Evolutionary conservation across 2,329 filamentous ascomycete genomes (phyloP).

Genomic region (Colletotrichum limetticola): DNA sequence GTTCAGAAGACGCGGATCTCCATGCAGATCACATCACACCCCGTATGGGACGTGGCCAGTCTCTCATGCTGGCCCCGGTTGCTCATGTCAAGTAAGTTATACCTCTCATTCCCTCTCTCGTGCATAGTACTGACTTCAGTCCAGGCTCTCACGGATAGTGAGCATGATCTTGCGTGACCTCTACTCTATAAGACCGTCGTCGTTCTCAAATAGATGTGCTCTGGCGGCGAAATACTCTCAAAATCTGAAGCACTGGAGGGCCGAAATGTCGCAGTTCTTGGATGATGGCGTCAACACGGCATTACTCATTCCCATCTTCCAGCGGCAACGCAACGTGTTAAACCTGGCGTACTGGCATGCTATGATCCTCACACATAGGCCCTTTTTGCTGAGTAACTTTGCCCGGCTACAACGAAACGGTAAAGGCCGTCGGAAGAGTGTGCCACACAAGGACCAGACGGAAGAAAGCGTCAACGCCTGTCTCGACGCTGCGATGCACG

Average conservation of each 20-base stretch:
- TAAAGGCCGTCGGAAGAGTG: constrained; percentile 13
- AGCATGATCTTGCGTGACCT: constrained; percentile 47
- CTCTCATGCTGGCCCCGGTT: constrained; percentile 47
- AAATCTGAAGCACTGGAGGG: constrained; percentile 48
- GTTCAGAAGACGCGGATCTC: constrained; percentile 59
- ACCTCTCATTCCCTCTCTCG: not conserved
- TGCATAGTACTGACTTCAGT: not conserved
- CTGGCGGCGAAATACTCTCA: constrained; percentile 43
- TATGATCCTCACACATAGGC: constrained; percentile 51
- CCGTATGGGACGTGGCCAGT: constrained; percentile 34
- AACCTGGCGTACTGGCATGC: constrained; percentile 56
- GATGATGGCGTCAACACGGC: constrained; percentile 49
- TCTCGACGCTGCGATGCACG: constrained; percentile 51
- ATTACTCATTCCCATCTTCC: constrained; percentile 50
- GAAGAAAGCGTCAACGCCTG: constrained; percentile 42
- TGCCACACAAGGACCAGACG: constrained; percentile 16
- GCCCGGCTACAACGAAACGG: constrained; percentile 37
- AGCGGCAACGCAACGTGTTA: constrained; percentile 53
- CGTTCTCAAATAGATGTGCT: constrained; percentile 38
- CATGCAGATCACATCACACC: constrained; percentile 31
- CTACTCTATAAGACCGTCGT: constrained; percentile 49
- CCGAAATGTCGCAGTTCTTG: constrained; percentile 48
- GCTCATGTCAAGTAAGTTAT: constrained; percentile 47
- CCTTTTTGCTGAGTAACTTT: constrained; percentile 50
- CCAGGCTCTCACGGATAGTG: constrained; percentile 48